These are phyloP conservation scores for Aspergillus asperescens DNA, from an alignment of 495 filamentous ascomycete species.

Conservation along the genomic window DNA sequence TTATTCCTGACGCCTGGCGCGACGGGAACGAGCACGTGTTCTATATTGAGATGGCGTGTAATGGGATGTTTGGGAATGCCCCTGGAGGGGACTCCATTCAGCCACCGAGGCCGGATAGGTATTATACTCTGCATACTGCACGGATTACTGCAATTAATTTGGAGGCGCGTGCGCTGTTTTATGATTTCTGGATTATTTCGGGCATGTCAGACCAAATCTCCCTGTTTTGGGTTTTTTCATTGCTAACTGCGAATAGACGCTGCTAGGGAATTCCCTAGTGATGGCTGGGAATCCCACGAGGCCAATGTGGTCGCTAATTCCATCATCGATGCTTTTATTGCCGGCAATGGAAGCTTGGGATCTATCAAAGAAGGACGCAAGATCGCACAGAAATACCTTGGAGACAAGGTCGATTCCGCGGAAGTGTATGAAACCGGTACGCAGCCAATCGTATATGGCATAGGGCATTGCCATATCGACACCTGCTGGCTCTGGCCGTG, in stretches of 20 bases:
- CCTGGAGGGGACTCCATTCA: constrained; percentile 80
- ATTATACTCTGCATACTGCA: constrained; percentile 70
- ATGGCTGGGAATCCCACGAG: constrained; percentile 81
- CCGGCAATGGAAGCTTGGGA: constrained; percentile 65
- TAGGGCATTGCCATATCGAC: constrained; percentile 96
- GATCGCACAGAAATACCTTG: constrained; percentile 77
- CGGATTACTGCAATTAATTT: constrained; percentile 85
- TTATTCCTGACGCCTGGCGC: constrained; percentile 70
- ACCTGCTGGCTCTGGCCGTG: constrained; percentile 98
- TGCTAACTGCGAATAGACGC: constrained; percentile 47
- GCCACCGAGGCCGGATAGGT: constrained; percentile 76
- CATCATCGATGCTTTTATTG: constrained; percentile 85
- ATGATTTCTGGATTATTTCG: constrained; percentile 94
- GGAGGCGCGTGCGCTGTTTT: constrained; percentile 72
- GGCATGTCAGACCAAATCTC: constrained; percentile 22
- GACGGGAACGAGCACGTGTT: constrained; percentile 84
- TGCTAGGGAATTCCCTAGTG: constrained; percentile 69
- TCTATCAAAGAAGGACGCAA: constrained; percentile 72
- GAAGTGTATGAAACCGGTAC: constrained; percentile 77
- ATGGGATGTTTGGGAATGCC: constrained; percentile 96
- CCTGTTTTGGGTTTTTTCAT: too few relatives aligned
- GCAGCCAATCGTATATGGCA: constrained; percentile 72
- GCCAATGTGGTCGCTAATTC: constrained; percentile 76
- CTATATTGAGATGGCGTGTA: constrained; percentile 98
- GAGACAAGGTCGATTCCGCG: constrained; percentile 70